Base-by-base conservation (phyloP, 2,329 filamentous ascomycete species). In the Trichophyton mentagrophytes region DNA sequence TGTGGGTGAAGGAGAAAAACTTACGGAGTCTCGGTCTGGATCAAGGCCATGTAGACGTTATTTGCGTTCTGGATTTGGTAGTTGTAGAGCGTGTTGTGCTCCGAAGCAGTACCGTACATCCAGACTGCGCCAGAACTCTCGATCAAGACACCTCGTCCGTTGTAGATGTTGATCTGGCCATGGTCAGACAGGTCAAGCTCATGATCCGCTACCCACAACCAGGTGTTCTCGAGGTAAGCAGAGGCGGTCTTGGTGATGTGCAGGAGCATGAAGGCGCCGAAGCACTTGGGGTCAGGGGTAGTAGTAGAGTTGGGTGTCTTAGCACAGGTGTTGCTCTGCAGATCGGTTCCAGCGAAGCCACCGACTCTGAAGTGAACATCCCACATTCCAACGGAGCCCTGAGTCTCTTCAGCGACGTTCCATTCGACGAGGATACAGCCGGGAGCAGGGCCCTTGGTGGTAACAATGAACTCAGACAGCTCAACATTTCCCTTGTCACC, bases 281-380 rank as follows among this genome's bases (percentile, higher is more conserved):
- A 80, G 74, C 90, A 96, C 40, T 83, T 77, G 2, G 80, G 70
- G 64, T 88, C 85, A 65, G 85, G 81, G 2, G 75, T 72, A 58
- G 87, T 84, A 4, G 79, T 80, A 13, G 78, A 75, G 58, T 80
- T 78, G 47, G 88, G 87, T 64, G 85, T 88, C 80, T 95, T 95
- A 72, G 82, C 74, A 77, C 91, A 96, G 60, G 80, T 85, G 72
- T 89, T 81, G 17, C 86, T 87, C 74, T 95, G 89, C 15, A 97
- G 82, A 65, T 88, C 76, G 30, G 91, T 95, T 63, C 92, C 92
- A 3, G 88, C 86, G 60, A 86, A 85, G 49, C 93, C 93, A 67
- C 90, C 92, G 67, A 99, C 83, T 69, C 93, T 89, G 76, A 93
- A 87, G 78, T 99, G 93, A n/a, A 91, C 86, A 69, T 99, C 93